A percentile compares a stretch with the other conserved stretches of the same genome.
These are phyloP conservation scores for Leccinum rimulosum DNA, from an alignment of 768 basidiomycete genomes.

Conservation along the genomic window DNA sequence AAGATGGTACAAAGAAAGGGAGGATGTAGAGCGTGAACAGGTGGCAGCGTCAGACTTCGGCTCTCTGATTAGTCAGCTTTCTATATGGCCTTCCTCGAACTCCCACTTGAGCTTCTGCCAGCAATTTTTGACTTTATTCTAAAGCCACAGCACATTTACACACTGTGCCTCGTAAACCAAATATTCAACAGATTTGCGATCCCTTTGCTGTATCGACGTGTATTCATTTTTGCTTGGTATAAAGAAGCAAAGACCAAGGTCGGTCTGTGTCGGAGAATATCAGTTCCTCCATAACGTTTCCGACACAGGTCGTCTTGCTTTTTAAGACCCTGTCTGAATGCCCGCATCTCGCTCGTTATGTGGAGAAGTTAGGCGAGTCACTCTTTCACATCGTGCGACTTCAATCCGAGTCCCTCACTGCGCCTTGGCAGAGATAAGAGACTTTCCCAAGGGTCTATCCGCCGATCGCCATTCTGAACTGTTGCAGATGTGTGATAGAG, in stretches of 20 bases:
- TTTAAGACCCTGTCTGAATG: slow-evolving; percentile 58
- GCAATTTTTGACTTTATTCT: slow-evolving; percentile 49
- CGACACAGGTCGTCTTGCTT: slow-evolving; percentile 51
- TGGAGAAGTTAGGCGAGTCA: slow-evolving; percentile 55
- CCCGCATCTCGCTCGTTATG: slow-evolving; percentile 55
- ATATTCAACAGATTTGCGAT: slow-evolving; percentile 51
- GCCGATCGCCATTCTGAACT: slow-evolving; percentile 33
- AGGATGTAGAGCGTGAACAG: background rate
- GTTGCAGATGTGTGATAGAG: slow-evolving; percentile 42
- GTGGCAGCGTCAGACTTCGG: background rate
- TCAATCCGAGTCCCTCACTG: slow-evolving; percentile 1
- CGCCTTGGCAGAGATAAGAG: slow-evolving; percentile 56
- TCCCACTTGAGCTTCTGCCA: slow-evolving; percentile 67
- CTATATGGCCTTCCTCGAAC: slow-evolving; percentile 51
- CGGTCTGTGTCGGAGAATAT: slow-evolving; percentile 4
- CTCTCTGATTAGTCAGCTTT: slow-evolving; percentile 26
- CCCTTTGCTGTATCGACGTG: slow-evolving; percentile 52
- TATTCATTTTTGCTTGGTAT: slow-evolving; percentile 71
- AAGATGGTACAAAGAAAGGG: slow-evolving; percentile 23
- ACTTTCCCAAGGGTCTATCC: slow-evolving; percentile 59
- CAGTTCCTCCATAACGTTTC: background rate
- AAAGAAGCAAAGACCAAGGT: slow-evolving; percentile 63
- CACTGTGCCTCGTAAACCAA: slow-evolving; percentile 55
- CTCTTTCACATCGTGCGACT: background rate
- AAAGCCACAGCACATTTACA: slow-evolving; percentile 51